phyloP scores from a whole-genome alignment of 768 basidiomycete species.

The Holtermannia corniformis region DNA sequence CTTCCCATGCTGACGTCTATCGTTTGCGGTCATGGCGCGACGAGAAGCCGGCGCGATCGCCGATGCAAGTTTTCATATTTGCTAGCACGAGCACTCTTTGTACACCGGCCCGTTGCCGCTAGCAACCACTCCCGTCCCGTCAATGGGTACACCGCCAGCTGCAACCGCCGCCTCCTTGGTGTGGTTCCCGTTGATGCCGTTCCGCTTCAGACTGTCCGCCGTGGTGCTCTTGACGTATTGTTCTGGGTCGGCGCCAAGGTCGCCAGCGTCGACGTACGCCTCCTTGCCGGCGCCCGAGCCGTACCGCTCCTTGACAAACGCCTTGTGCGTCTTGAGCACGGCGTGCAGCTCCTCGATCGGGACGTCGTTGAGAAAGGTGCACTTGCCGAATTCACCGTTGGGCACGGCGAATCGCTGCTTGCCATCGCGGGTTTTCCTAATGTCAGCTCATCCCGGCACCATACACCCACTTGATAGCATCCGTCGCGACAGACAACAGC shows the following conservation, averaged over 20 bases:
- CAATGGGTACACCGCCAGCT: conserved; percentile 30
- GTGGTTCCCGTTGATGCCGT: conserved; percentile 19
- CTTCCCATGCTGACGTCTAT: not conserved
- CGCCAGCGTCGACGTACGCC: conserved; percentile 42
- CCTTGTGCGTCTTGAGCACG: conserved; percentile 39
- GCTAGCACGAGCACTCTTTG: too few relatives aligned
- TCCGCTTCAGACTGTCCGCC: conserved; percentile 25
- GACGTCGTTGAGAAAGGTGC: conserved; percentile 42
- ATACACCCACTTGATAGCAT: conserved; percentile 36
- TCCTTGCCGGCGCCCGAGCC: conserved; percentile 37
- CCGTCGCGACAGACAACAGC: conserved; percentile 36
- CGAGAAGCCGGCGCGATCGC: too few relatives aligned
- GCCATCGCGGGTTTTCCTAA: conserved; percentile 34
- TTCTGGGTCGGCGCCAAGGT: conserved; percentile 39
- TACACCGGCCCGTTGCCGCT: too few relatives aligned
- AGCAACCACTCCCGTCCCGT: conserved; percentile 20
- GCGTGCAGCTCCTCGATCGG: conserved; percentile 35
- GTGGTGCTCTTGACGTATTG: conserved; percentile 14
- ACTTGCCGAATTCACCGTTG: conserved; percentile 39
- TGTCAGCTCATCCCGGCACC: not conserved
- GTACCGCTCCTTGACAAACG: conserved; percentile 31
- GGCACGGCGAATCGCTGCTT: conserved; percentile 42
- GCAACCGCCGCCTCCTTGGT: conserved; percentile 25
- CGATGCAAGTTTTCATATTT: too few relatives aligned
- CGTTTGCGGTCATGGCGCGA: not conserved